These are phyloP conservation scores for Calonectria fujianensis DNA, from an alignment of 2,329 filamentous ascomycete species.

Conservation along the genomic window DNA sequence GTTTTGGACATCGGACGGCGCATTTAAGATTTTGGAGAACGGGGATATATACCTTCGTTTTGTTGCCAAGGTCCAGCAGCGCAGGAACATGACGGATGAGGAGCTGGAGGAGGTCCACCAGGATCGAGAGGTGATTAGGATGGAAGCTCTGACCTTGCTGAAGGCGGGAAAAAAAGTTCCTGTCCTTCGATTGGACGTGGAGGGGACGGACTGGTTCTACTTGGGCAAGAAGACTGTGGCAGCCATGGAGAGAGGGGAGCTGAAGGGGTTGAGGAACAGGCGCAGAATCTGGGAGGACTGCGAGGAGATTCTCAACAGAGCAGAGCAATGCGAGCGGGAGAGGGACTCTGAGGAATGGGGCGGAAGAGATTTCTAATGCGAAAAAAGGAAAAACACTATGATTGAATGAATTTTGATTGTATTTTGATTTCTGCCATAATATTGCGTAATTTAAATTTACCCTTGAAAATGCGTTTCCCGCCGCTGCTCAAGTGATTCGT, in stretches of 20 bases:
- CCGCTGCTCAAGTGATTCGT: background rate
- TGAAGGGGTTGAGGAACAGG: background rate
- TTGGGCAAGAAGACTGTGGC: background rate
- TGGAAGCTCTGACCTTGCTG: background rate
- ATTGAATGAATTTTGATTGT: background rate
- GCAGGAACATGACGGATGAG: background rate
- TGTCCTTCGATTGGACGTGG: background rate
- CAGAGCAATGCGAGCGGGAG: background rate
- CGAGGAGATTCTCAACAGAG: conserved; percentile 10
- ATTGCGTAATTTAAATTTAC: background rate
- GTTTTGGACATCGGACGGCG: background rate
- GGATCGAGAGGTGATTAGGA: background rate
- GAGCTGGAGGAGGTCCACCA: background rate
- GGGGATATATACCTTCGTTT: background rate
- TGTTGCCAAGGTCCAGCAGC: background rate
- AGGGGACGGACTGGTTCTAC: background rate
- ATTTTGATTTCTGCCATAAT: background rate
- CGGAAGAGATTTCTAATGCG: background rate
- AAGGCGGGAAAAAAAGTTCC: background rate
- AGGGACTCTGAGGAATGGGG: background rate
- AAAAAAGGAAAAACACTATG: background rate
- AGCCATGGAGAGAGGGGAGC: background rate
- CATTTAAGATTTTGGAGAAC: background rate
- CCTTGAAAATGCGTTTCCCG: background rate
- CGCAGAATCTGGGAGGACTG: conserved; percentile 10